Evolutionary conservation across 1,284 basidiomycete species (phyloP), one percentile per base, ranked within the genome.

Genomic region (Tilletia caries): DNA sequence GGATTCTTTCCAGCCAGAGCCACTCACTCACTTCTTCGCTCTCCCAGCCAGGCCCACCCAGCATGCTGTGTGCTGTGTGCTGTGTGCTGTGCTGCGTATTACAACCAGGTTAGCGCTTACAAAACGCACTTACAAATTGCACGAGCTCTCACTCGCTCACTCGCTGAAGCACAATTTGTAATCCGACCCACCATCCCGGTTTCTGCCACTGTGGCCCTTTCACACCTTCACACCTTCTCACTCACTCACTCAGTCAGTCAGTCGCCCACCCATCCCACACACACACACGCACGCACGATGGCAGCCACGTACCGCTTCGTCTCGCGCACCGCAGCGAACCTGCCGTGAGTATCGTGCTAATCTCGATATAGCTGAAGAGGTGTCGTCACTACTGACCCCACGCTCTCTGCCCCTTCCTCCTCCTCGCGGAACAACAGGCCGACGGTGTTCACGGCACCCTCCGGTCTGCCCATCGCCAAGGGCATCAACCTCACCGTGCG

Each of bases 401-500:
- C 10, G 41, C 18, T 8, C 10, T 44, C 41, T 8, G 41, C 10
- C 41, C 41, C 41, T 10, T 44, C 41, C 41, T 44, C 41, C 10
- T 44, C 10, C 41, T 44, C 10, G 41, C 41, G 41, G 13, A 6
- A 13, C 29, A 18, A 65, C 70, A 78, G 76, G 48, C 76, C 76
- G 37, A 76, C 76, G 65, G 72, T 75, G 52, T 71, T 73, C 58
- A 73, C 75, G 46, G 71, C 75, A 58, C 71, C 69, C 71, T 73
- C 72, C 73, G 76, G 76, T 60, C 74, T 71, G 33, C 76, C 76
- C 64, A 66, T 76, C 48, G 75, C 75, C 69, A 67, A 70, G 69
- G 71, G 70, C 71, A 73, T 75, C 73, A 80, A 78, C 78, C 70
- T 76, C 65, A 69, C 71, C 68, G 78, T 67, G 15, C 76, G 78